phyloP scores from a whole-genome alignment of 2,329 filamentous ascomycete species.

The Apiospora saccharicola region DNA sequence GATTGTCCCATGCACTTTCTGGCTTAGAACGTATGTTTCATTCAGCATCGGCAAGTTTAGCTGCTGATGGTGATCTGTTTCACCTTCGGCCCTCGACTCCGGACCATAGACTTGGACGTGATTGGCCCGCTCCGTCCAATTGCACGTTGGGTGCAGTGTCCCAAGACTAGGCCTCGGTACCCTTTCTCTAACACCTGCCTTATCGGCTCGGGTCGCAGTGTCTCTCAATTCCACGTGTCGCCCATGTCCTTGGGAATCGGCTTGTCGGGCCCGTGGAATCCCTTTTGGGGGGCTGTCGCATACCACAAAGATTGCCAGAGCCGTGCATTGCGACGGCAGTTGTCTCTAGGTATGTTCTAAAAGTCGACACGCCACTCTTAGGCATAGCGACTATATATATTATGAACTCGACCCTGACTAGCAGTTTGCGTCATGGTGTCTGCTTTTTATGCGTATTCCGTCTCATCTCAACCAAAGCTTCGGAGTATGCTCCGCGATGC shows the following conservation, averaged over 20 bases:
- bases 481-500: too few species aligned
- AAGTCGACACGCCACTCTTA: too few species aligned
- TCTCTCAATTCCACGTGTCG: not conserved
- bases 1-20: not conserved
- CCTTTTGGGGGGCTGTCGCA: not conserved
- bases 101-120: not conserved
- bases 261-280: not conserved
- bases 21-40: not conserved
- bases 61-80: not conserved
- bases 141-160: not conserved
- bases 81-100: not conserved
- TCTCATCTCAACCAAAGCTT: too few species aligned
- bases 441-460: too few species aligned
- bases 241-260: not conserved
- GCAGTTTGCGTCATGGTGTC: too few species aligned
- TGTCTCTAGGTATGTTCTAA: too few species aligned
- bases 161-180: not conserved
- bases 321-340: too few species aligned
- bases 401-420: too few species aligned
- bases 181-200: not conserved
- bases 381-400: too few species aligned
- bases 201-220: not conserved
- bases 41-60: not conserved
- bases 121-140: not conserved
- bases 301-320: not conserved